Evolutionary conservation across 2,329 filamentous ascomycete genomes (phyloP), one percentile per base, ranked within the genome.

Genomic region (Rhinocladiella mackenziei): DNA sequence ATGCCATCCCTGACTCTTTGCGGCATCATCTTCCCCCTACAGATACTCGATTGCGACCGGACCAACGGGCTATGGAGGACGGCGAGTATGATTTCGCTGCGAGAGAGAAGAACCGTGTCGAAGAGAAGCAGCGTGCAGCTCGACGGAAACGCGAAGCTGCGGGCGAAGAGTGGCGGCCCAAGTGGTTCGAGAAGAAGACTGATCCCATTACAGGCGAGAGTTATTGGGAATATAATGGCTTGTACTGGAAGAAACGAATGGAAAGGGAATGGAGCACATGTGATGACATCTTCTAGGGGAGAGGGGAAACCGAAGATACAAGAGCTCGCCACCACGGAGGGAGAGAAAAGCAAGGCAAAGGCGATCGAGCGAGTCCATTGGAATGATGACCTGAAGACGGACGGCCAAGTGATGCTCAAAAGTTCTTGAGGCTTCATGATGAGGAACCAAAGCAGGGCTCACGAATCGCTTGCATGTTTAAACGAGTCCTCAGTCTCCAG

Each of bases 11-110:
- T 41, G 86, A 94, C n/a, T 73, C 78, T n/a, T 74, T 98, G 13
- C 72, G 70, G 39, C 78, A 83, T 3, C 80, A 84, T 68, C 70
- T 98, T 11, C 86, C 92, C 26, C 92, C 92, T 1, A 98, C 92
- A 0, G 92, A 98, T 64, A 94, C 91, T 1, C 77, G 92, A n/a
- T 73, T 95, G 22, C 77, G 92, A 20, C 91, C 92, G 0, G 92
- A 98, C 65, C 92, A 98, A 70, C 78, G 92, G 8, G 92, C 92
- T 2, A 98, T 98, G 92, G 92, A 98, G 64, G 89, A 97, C 50
- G 92, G 91, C n/a, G 80, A 89, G 66, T 98, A 98, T 61, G 91
- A 97, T 60, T 75, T 92, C 48, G 92, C 92, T 1, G 92, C 91
- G 0, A 79, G 78, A 4, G 92, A 98, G 72, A 98, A 98, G 78